Evolutionary conservation across 805 yeast species (phyloP).

Genomic region (Dipodascus albidus): DNA sequence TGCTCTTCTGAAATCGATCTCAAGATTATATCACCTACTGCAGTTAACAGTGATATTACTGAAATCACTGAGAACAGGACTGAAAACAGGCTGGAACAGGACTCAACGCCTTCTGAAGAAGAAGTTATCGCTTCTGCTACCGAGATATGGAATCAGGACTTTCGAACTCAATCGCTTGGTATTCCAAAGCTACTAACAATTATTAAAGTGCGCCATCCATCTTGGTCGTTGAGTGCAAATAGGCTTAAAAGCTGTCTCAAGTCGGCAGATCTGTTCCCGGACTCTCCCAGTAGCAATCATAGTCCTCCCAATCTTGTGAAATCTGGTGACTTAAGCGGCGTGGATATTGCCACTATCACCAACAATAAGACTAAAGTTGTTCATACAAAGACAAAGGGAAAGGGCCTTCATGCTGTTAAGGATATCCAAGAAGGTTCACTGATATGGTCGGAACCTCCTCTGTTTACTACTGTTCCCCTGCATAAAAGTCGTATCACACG

Average conservation of each 20-base stretch:
- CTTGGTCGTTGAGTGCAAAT: slow-evolving; percentile 54
- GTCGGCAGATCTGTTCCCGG: slow-evolving; percentile 36
- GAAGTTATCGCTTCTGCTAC: slow-evolving; percentile 52
- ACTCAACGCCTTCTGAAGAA: slow-evolving; percentile 40
- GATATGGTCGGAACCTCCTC: slow-evolving; percentile 53
- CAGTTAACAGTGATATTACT: no score
- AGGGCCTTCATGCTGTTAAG: slow-evolving; percentile 45
- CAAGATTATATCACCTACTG: neutral
- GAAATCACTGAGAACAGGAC: no score
- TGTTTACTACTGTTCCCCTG: slow-evolving; percentile 54
- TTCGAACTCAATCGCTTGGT: slow-evolving; percentile 47
- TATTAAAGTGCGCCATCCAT: slow-evolving; percentile 40
- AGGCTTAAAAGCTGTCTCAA: slow-evolving; percentile 44
- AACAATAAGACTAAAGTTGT: slow-evolving; percentile 36
- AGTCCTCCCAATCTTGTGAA: slow-evolving; percentile 36
- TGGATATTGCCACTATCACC: slow-evolving; percentile 32
- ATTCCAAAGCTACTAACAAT: slow-evolving; percentile 39
- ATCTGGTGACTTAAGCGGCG: slow-evolving; percentile 29
- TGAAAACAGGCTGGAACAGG: neutral
- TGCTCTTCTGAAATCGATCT: neutral
- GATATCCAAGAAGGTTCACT: slow-evolving; percentile 37
- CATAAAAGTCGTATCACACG: slow-evolving; percentile 50
- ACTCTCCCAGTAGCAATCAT: slow-evolving; percentile 12
- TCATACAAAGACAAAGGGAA: slow-evolving; percentile 44
- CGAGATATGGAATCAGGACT: slow-evolving; percentile 56